Percentiles rank a stretch among this genome's conserved stretches.
Evolutionary conservation across 1,139 yeast species (phyloP).

Genomic region (Keqinozyma sinolaborantium): DNA sequence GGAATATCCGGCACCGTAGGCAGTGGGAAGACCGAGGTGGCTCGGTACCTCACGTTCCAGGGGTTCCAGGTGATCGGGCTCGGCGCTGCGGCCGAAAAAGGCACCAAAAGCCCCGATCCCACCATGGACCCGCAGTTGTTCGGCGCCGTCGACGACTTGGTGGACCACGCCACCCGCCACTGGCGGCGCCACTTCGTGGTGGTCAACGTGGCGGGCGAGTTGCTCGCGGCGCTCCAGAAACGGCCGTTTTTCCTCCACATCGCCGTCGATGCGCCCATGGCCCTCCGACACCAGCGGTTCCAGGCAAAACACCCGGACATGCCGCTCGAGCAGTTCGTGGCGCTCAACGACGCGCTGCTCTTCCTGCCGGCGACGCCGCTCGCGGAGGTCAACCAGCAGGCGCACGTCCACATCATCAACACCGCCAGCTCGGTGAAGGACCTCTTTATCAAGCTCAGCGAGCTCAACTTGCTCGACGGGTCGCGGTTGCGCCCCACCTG

Average conservation of each 20-base stretch:
- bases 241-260: slow-evolving; percentile 87
- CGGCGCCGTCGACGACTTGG: slow-evolving; percentile 38
- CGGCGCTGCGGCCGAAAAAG: slow-evolving; percentile 2
- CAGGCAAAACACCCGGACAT: slow-evolving; percentile 16
- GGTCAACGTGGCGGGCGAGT: slow-evolving; percentile 41
- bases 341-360: slow-evolving; percentile 40
- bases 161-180: slow-evolving; percentile 62
- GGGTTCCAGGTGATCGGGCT: slow-evolving; percentile 46
- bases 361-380: slow-evolving; percentile 36
- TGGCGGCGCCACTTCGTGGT: slow-evolving; percentile 70
- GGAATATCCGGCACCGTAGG: slow-evolving; percentile 73
- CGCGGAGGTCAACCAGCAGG: slow-evolving; percentile 51
- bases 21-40: slow-evolving; percentile 69
- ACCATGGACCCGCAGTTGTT: slow-evolving; percentile 18
- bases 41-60: slow-evolving; percentile 51
- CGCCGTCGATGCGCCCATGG: slow-evolving; percentile 72
- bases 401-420: slow-evolving; percentile 62
- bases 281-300: slow-evolving; percentile 50
- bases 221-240: slow-evolving; percentile 52
- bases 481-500: slow-evolving; percentile 85
- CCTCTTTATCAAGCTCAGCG: slow-evolving; percentile 49
- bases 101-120: slow-evolving; percentile 6
- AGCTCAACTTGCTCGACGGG: slow-evolving; percentile 50
- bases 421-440: slow-evolving; percentile 45
- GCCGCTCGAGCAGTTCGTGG: slow-evolving; percentile 42